Evolutionary conservation across 169 alveolate genomes (phyloP).

Genomic region (Plasmodium gonderi): DNA sequence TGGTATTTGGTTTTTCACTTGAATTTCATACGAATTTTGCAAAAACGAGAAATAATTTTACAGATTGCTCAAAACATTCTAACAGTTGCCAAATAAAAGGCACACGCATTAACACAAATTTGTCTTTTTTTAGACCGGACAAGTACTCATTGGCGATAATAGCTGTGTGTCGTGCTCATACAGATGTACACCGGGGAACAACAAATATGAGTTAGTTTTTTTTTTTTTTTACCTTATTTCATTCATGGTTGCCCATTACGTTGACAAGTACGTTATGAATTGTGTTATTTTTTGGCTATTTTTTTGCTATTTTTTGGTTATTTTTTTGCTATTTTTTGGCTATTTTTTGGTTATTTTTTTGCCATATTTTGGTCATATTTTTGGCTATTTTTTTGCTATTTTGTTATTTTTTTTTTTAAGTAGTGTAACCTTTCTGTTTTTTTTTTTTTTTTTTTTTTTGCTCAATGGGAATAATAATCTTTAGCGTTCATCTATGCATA

Average conservation of each 20-base stretch:
- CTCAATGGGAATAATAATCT: no score
- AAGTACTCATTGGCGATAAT: constrained; percentile 54
- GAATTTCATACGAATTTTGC: constrained; percentile 74
- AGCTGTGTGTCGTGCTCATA: constrained; percentile 39
- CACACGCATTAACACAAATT: constrained; percentile 36
- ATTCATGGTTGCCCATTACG: no score
- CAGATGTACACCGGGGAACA: no score
- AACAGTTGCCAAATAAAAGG: constrained; percentile 52
- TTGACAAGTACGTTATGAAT: no score
- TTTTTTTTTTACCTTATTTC: no score
- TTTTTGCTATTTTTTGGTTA: no score
- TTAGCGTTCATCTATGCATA: not conserved
- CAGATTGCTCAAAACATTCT: constrained; percentile 16
- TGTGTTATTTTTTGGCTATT: no score
- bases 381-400: not conserved
- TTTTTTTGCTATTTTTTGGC: not conserved
- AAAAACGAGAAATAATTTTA: constrained; percentile 54
- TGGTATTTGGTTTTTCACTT: constrained; percentile 63
- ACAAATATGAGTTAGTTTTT: no score
- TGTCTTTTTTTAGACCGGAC: constrained; percentile 35
- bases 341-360: not conserved
- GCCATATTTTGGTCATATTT: not conserved
- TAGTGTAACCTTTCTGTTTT: not conserved
- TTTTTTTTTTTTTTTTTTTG: no score
- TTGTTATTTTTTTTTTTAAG: no score